A percentile compares a stretch with the other conserved stretches of the same genome.
Conservation (phyloP, 345 rosid species). For the Eucalyptus curtisii region DNA sequence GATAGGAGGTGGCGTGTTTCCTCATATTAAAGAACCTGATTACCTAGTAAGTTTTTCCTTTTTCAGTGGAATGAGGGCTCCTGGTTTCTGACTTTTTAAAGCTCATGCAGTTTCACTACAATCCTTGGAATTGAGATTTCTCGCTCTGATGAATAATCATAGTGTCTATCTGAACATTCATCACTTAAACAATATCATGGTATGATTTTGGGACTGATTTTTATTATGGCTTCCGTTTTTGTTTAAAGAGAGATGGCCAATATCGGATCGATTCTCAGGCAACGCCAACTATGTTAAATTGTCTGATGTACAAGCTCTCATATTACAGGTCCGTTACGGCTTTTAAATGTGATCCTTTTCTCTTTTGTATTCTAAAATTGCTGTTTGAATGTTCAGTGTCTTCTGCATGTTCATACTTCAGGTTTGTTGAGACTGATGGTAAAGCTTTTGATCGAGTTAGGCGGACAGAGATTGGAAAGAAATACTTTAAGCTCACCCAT, state of each 20-base stretch:
- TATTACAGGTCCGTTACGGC: conserved; percentile 68
- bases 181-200: background rate
- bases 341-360: background rate
- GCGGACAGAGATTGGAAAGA: conserved; percentile 92
- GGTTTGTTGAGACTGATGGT: conserved; percentile 98
- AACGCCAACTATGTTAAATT: conserved; percentile 88
- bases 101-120: background rate
- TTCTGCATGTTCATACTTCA: conserved; percentile 6
- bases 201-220: background rate
- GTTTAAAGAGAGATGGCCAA: conserved; percentile 80
- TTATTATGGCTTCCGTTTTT: background rate
- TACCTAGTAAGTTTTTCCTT: conserved; percentile 44
- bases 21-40: conserved; percentile 97
- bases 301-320: conserved; percentile 94
- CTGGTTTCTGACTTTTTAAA: background rate
- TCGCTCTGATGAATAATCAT: background rate
- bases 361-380: background rate
- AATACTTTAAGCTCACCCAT: conserved; percentile 82
- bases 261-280: conserved; percentile 94
- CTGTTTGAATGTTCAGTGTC: background rate
- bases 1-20: conserved; percentile 97
- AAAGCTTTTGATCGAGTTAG: conserved; percentile 88
- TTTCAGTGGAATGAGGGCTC: background rate
- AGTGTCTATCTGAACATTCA: background rate
- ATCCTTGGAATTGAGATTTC: background rate